Evolutionary conservation across 148 eudicot species (phyloP), one percentile per base, ranked within the genome.

Genomic region (Chenopodium formosanum): DNA sequence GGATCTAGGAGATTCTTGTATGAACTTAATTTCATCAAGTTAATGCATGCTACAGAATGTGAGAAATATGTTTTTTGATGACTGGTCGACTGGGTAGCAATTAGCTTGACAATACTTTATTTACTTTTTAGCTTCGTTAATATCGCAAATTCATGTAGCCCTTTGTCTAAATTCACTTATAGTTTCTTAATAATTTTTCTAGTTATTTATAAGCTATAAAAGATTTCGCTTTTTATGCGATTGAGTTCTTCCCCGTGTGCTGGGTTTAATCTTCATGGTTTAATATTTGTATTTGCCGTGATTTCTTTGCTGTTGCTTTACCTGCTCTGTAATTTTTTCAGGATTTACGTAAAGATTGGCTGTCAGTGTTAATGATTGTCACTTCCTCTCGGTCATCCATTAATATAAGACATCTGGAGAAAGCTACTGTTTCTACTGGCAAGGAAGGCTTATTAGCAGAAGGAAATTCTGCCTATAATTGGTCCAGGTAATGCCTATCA

Each of bases 361-460:
- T 96, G 86, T 89, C 94, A 29, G 75, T 96, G 53, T 90, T 94
- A 86, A 96, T 96, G 98, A 90, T 90, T 85, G 99, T 91, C 79
- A 96, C 99, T 63, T 96, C 99, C 77, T 93, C 99, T 62, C 94
- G 99, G 82, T 96, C 99, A 80, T 91, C 95, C 69, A 96, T 96
- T 60, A 96, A 92, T 85, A 94, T 96, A 75, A 89, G 99, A 86
- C 99, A 96, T 91, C 90, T 96, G 83, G 99, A 96, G 80, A 96
- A 96, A 85, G 99, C 99, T 86, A 96, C 99, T 68, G 99, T 94
- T 47, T 91, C 99, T 70, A 96, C 99, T 46, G 99, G 99, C 82
- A 96, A 96, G 89, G 99, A 96, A 86, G 99, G 99, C 40, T 85
- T 96, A 81, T 62, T 96, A 81, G 95, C 93, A 40, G 99, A 96